phyloP scores from a whole-genome alignment of 257 asterid genomes.

The Euphrasia confusa region DNA sequence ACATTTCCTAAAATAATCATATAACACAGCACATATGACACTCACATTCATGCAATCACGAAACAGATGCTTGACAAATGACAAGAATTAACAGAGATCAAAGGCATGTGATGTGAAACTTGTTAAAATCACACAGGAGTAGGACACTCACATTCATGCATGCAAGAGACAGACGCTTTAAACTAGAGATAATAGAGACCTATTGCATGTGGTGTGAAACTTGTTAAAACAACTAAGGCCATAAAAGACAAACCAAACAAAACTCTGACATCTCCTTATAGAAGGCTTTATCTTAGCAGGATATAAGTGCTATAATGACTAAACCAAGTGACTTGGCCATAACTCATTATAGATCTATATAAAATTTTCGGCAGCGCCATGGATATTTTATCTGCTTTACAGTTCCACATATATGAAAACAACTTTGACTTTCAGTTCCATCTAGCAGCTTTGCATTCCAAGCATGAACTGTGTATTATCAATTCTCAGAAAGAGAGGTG shows the following conservation, averaged over 20 bases:
- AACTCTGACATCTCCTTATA: neutral
- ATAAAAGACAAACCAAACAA: neutral
- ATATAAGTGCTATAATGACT: neutral
- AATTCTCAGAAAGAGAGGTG: neutral
- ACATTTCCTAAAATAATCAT: neutral
- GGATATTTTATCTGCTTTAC: neutral
- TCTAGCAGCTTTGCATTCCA: constrained; percentile 4
- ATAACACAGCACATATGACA: neutral
- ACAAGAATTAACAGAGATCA: no score
- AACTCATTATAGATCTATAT: neutral
- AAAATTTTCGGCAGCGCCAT: neutral
- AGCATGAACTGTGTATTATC: neutral
- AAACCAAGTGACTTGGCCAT: neutral
- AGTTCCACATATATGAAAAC: constrained; percentile 3
- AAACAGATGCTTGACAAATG: no score
- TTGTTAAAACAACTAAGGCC: neutral
- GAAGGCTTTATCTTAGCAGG: neutral
- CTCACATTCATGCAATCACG: neutral
- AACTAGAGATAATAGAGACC: neutral
- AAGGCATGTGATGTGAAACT: no score
- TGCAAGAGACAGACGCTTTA: neutral
- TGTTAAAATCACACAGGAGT: no score
- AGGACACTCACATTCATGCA: neutral
- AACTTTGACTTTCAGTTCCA: neutral
- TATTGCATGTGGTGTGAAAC: neutral